Conservation (phyloP, 75 land plant genomes). For the Cryptomeria japonica region DNA sequence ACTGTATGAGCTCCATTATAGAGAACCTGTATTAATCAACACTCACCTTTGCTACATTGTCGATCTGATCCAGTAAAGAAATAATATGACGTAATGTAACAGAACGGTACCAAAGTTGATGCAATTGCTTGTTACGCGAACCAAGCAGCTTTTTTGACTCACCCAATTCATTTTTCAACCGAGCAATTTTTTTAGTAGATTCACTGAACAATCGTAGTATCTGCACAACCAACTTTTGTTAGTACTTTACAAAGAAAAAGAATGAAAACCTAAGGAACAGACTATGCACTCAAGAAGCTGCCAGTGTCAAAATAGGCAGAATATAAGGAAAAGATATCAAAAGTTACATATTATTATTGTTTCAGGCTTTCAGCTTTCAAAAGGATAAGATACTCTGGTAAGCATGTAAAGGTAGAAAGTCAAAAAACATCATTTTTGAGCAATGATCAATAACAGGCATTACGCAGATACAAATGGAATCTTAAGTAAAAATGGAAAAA, state of each 20-base stretch:
- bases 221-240: conserved; percentile 27
- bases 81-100: conserved; percentile 92
- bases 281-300: background rate
- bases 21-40: background rate
- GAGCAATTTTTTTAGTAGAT: conserved; percentile 78
- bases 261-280: background rate
- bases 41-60: conserved; percentile 84
- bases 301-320: background rate
- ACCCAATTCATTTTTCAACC: conserved; percentile 81
- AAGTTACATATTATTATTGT: background rate
- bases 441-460: background rate
- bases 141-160: conserved; percentile 83
- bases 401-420: background rate
- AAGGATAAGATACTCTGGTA: background rate
- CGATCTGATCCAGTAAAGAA: conserved; percentile 95
- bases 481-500: background rate
- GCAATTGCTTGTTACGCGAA: conserved; percentile 88
- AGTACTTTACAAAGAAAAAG: background rate
- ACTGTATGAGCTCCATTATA: background rate
- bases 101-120: conserved; percentile 94
- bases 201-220: conserved; percentile 91
- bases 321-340: background rate
- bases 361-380: background rate
- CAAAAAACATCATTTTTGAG: background rate
- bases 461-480: background rate